These are phyloP conservation scores for Rhododendron molle DNA, from an alignment of 148 eudicot species.

Conservation along the genomic window DNA sequence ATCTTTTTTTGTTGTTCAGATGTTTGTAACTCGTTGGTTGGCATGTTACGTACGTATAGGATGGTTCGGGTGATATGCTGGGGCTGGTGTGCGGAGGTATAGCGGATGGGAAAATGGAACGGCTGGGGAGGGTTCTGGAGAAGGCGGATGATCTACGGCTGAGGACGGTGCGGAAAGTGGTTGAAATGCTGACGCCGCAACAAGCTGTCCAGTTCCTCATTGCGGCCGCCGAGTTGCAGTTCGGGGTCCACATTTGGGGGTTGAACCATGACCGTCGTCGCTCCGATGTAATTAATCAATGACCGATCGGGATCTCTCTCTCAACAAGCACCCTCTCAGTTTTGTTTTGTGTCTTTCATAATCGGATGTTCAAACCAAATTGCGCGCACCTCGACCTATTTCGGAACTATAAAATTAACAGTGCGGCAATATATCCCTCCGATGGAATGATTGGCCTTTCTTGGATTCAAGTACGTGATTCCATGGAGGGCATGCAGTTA, in stretches of 20 bases:
- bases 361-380: too few species aligned
- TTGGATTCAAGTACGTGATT: too few species aligned
- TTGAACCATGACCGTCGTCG: slow-evolving; percentile 44
- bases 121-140: slow-evolving; percentile 37
- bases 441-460: too few species aligned
- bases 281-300: not conserved
- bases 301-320: too few species aligned
- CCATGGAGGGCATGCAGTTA: too few species aligned
- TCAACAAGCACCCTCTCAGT: too few species aligned
- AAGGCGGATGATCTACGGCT: slow-evolving; percentile 71
- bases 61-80: slow-evolving; percentile 36
- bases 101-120: slow-evolving; percentile 23
- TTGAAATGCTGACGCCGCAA: slow-evolving; percentile 65
- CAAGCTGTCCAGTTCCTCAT: slow-evolving; percentile 76
- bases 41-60: slow-evolving; percentile 11
- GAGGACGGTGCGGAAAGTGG: slow-evolving; percentile 48
- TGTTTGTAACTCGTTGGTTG: too few species aligned
- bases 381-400: too few species aligned
- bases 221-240: slow-evolving; percentile 64
- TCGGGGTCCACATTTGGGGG: slow-evolving; percentile 69
- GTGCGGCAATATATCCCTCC: too few species aligned
- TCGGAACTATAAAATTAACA: too few species aligned
- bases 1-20: too few species aligned
- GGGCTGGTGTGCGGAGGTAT: slow-evolving; percentile 9
- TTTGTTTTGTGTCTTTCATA: too few species aligned